These are phyloP conservation scores for Aspergillus awamori DNA, from an alignment of 2,329 filamentous ascomycete species.

Conservation along the genomic window DNA sequence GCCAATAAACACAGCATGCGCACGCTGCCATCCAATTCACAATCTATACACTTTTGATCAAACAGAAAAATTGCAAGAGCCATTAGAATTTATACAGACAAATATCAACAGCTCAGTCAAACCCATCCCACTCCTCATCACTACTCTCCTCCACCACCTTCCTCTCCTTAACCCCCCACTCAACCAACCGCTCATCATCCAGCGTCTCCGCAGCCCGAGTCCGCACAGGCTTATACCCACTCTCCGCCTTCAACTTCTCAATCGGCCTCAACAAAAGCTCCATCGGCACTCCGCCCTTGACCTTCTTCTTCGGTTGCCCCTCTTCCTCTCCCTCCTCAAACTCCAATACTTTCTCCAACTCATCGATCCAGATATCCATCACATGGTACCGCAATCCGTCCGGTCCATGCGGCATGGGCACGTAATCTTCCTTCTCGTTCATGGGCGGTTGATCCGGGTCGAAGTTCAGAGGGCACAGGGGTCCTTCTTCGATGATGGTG, in stretches of 20 bases:
- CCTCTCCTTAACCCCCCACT: conserved; percentile 55
- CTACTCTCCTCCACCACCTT: conserved; percentile 49
- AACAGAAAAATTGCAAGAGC: background rate
- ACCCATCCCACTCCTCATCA: conserved; percentile 68
- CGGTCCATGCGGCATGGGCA: conserved; percentile 62
- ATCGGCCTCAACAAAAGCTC: conserved; percentile 49
- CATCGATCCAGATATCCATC: conserved; percentile 88
- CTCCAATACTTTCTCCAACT: conserved; percentile 72
- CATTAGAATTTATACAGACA: background rate
- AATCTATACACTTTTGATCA: background rate
- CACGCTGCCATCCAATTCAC: background rate
- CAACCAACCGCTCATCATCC: conserved; percentile 72
- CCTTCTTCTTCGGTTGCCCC: conserved; percentile 33
- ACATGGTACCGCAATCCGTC: conserved; percentile 86
- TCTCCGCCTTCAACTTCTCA: conserved; percentile 49
- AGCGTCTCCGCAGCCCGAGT: conserved; percentile 70
- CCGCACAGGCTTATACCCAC: conserved; percentile 72
- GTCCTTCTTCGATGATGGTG: conserved; percentile 44
- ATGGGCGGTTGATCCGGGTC: conserved; percentile 33
- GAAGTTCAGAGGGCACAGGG: conserved; percentile 45
- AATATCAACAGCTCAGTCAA: conserved; percentile 48
- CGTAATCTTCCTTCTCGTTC: conserved; percentile 32
- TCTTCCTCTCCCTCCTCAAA: conserved; percentile 41
- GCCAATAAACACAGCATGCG: background rate
- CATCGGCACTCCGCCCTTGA: conserved; percentile 38